Percentiles rank a stretch among this genome's conserved stretches.
These are phyloP conservation scores for Passiflora organensis DNA, from an alignment of 345 rosid genomes.

Conservation along the genomic window DNA sequence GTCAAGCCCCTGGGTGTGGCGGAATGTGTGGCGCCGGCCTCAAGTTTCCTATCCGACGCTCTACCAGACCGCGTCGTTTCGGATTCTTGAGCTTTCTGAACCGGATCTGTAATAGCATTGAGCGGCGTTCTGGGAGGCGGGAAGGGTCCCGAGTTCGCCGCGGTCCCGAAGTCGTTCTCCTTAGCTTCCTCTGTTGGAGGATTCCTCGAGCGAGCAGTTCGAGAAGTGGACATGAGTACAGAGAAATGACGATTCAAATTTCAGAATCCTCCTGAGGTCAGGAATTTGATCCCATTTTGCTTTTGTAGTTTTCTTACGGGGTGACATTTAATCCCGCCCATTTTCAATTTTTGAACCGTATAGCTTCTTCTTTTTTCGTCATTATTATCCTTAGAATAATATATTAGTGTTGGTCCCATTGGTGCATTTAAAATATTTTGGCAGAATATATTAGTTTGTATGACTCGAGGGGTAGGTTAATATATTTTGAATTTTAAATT, in stretches of 20 bases:
- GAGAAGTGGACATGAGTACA: constrained; percentile 30
- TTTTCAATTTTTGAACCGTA: too few species aligned
- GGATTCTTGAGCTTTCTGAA: constrained; percentile 37
- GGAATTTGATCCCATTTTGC: background rate
- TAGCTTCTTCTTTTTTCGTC: too few species aligned
- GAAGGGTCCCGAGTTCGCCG: constrained; percentile 33
- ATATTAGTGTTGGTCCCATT: too few species aligned
- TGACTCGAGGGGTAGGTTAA: too few species aligned
- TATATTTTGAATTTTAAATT: too few species aligned
- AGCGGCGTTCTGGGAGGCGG: constrained; percentile 75
- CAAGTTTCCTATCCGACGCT: constrained; percentile 17
- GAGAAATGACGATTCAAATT: too few species aligned
- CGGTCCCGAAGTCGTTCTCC: constrained; percentile 57
- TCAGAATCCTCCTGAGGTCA: too few species aligned
- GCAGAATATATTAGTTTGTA: too few species aligned
- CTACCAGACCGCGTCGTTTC: constrained; percentile 27
- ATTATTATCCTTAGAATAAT: too few species aligned
- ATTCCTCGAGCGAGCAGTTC: constrained; percentile 12
- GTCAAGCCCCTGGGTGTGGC: constrained; percentile 39
- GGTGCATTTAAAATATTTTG: too few species aligned
- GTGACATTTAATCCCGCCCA: too few species aligned
- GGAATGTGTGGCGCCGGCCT: constrained; percentile 17
- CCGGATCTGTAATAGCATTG: constrained; percentile 70
- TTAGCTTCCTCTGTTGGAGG: constrained; percentile 35
- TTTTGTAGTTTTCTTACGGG: background rate